A percentile compares a stretch with the other conserved stretches of the same genome.
Evolutionary conservation across 2,329 filamentous ascomycete species (phyloP).

Genomic region (Fusarium sublunatum): DNA sequence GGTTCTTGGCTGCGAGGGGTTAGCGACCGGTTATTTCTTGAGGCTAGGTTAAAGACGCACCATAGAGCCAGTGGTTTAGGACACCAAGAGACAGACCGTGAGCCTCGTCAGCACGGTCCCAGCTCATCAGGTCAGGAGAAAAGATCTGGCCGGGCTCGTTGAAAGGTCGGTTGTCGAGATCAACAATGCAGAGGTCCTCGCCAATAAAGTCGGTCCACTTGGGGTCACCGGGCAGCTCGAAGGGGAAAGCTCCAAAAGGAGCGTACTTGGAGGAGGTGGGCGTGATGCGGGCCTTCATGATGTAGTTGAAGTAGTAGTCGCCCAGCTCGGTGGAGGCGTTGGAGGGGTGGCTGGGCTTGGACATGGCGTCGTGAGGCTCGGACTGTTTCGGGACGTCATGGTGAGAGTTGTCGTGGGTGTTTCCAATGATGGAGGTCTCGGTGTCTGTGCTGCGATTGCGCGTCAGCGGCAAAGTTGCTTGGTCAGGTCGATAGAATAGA

Average conservation of each 20-base stretch:
- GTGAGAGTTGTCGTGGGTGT: constrained; percentile 6
- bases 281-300: constrained; percentile 46
- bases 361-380: constrained; percentile 31
- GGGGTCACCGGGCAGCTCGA: constrained; percentile 44
- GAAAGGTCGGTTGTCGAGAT: constrained; percentile 58
- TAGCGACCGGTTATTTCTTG: constrained; percentile 21
- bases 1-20: constrained; percentile 54
- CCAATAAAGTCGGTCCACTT: constrained; percentile 52
- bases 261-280: constrained; percentile 46
- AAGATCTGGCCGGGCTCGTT: constrained; percentile 53
- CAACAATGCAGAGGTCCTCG: constrained; percentile 58
- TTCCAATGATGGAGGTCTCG: constrained; percentile 34
- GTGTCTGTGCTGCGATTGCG: constrained; percentile 36
- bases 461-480: constrained; percentile 24
- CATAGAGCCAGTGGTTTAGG: constrained; percentile 59
- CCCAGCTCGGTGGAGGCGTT: constrained; percentile 45
- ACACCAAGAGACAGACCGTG: constrained; percentile 56
- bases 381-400: constrained; percentile 15
- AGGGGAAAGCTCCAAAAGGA: constrained; percentile 50
- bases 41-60: constrained; percentile 36
- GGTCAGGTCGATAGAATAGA: background rate
- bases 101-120: constrained; percentile 49
- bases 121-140: constrained; percentile 50
- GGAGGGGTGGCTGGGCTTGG: constrained; percentile 25
- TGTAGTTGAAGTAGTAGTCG: constrained; percentile 49